Base-by-base conservation (phyloP, 225 moss, liverwort and hornwort genomes). In the Neckera pumila region DNA sequence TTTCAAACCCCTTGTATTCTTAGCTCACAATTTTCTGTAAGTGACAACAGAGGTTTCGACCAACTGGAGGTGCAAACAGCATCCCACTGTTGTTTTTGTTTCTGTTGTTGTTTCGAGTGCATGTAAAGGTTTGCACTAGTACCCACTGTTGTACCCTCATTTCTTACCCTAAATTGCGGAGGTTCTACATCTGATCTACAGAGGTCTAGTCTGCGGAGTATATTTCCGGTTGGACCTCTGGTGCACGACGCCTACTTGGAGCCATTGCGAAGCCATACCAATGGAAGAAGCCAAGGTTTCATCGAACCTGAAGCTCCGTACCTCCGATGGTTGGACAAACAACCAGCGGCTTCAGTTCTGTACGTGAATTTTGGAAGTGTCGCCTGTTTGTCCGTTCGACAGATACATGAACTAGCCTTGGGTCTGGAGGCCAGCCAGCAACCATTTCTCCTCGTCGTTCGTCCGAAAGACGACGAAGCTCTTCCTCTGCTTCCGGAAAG, bases 141-240 rank as follows among this genome's bases (percentile, higher is more conserved):
- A 42, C 34, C 33, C 42, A 28, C 31, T 84, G 42, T 57, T 73
- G 25, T 36, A 33, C 16, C 58, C 73, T 72, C 45, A 38, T n/a
- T 40, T 82, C 20, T 54, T 58, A 57, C 63, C 47, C 76, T 45
- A 58, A 38, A 40, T 59, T 49, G 34, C 47, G 10, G 60, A 63
- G 30, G 36, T 25, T 18, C 22, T 9, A 10, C 20, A 21, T 25
- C 19, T 27, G 30, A 65, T 70, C 69, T 87, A 77, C 92, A 90
- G 91, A 65, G 61, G 43, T 43, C 58, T 71, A 38, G 63, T 51
- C 28, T 30, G 65, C 85, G 89, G 67, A 89, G 69, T 43, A 75
- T 91, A 20, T 89, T 86, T 69, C 63, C 88, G 56, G 89, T 93
- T 76, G 92, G 92, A 38, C 91, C 91, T 18, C 57, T 93, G 80